Evolutionary conservation across 176 grass and related monocot species (phyloP).

Genomic region (Lolium multiflorum): DNA sequence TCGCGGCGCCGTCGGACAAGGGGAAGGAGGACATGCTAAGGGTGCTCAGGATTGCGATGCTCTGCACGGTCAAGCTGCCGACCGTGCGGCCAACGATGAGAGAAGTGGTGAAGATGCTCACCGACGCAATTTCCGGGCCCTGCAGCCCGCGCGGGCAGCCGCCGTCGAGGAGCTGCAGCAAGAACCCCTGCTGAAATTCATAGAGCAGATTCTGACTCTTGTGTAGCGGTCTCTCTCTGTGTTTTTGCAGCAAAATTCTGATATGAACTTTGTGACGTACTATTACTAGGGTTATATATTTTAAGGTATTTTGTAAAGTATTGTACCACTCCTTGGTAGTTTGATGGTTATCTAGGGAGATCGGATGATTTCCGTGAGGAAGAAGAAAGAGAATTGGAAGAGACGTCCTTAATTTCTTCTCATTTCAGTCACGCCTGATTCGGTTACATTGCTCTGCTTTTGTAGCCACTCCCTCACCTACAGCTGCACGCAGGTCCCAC

Average conservation of each 20-base stretch:
- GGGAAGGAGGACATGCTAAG: constrained; percentile 68
- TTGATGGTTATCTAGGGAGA: too few relatives aligned
- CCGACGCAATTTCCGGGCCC: constrained; percentile 45
- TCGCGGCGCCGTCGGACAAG: constrained; percentile 26
- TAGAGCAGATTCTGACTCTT: constrained; percentile 30
- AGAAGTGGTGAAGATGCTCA: constrained; percentile 90
- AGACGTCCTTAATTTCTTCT: too few relatives aligned
- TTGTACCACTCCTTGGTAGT: too few relatives aligned
- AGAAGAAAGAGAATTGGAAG: too few relatives aligned
- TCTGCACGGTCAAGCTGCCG: constrained; percentile 68
- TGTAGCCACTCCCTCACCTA: too few relatives aligned
- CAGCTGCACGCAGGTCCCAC: too few relatives aligned
- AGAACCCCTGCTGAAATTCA: constrained; percentile 57
- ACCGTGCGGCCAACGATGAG: constrained; percentile 74
- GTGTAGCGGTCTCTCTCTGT: neutral
- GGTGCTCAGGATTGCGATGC: constrained; percentile 74
- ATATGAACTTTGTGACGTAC: constrained; percentile 9
- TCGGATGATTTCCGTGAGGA: too few relatives aligned
- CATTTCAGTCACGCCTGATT: too few relatives aligned
- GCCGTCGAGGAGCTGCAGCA: constrained; percentile 37
- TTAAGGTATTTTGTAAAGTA: neutral
- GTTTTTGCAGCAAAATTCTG: neutral
- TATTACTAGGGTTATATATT: neutral
- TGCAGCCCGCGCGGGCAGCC: constrained; percentile 39
- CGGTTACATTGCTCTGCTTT: too few relatives aligned